Evolutionary conservation across 169 alveolate genomes (phyloP).

Genomic region (Plasmodium fragile): DNA sequence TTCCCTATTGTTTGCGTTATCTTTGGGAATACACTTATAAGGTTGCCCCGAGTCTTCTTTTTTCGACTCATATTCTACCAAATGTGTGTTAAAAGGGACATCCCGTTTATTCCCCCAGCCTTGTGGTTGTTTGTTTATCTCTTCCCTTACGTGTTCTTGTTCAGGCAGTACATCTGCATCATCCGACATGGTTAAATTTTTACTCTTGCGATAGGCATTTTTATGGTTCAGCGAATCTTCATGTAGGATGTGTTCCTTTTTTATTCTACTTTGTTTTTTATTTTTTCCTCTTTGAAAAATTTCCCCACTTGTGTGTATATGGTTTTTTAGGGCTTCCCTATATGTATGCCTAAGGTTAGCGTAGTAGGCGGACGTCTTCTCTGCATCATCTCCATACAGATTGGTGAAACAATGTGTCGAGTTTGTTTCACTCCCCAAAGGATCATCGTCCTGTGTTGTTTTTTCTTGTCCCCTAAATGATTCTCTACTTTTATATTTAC

Average conservation of each 20-base stretch:
- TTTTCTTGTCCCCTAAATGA: not conserved
- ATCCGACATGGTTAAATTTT: not conserved
- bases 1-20: not conserved
- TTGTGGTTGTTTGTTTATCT: not conserved
- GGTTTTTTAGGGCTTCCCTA: conserved; percentile 19
- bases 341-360: not conserved
- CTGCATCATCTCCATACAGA: not conserved
- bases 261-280: not conserved
- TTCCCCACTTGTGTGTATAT: not conserved
- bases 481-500: not conserved
- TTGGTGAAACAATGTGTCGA: not conserved
- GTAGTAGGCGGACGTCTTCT: not conserved
- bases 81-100: not conserved
- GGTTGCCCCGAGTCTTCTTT: not conserved
- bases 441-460: not conserved
- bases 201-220: not conserved
- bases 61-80: not conserved
- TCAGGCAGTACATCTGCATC: conserved; percentile 1
- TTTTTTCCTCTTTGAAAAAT: not conserved
- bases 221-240: not conserved
- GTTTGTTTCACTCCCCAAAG: not conserved
- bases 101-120: not conserved
- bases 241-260: conserved; percentile 27
- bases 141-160: not conserved
- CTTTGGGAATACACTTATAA: not conserved